These are phyloP conservation scores for Theileria sp. DNA, from an alignment of 169 alveolate species.

Conservation along the genomic window DNA sequence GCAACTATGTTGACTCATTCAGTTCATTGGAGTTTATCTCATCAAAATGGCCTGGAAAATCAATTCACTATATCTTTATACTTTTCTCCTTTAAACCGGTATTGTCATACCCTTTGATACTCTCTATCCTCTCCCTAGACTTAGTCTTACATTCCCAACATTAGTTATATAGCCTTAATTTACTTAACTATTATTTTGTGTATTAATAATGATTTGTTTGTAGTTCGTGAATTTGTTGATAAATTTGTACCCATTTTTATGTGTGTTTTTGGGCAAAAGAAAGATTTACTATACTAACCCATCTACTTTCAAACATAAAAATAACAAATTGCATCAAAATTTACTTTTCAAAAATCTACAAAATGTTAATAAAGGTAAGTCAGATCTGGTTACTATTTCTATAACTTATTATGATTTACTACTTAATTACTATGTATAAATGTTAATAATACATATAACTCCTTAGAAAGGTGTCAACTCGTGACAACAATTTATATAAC, in stretches of 20 bases:
- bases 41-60: slow-evolving; percentile 43
- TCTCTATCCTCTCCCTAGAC: not conserved
- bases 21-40: slow-evolving; percentile 37
- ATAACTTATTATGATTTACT: no score
- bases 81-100: slow-evolving; percentile 49
- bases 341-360: slow-evolving; percentile 35
- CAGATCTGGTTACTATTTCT: not conserved
- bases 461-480: no score
- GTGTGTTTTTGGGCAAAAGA: slow-evolving; percentile 58
- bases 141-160: not conserved
- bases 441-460: no score
- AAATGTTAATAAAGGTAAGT: slow-evolving; percentile 16
- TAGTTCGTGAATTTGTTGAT: slow-evolving; percentile 39
- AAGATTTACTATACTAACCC: slow-evolving; percentile 56
- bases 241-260: slow-evolving; percentile 59
- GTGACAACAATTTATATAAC: no score
- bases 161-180: not conserved
- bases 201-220: not conserved
- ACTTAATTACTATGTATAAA: no score
- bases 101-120: not conserved
- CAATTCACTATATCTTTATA: slow-evolving; percentile 48
- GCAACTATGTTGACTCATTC: slow-evolving; percentile 33
- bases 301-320: slow-evolving; percentile 33
- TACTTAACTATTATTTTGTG: not conserved
- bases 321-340: slow-evolving; percentile 31